phyloP scores from a whole-genome alignment of 176 grass and related monocot genomes.

The Triticum turgidum region DNA sequence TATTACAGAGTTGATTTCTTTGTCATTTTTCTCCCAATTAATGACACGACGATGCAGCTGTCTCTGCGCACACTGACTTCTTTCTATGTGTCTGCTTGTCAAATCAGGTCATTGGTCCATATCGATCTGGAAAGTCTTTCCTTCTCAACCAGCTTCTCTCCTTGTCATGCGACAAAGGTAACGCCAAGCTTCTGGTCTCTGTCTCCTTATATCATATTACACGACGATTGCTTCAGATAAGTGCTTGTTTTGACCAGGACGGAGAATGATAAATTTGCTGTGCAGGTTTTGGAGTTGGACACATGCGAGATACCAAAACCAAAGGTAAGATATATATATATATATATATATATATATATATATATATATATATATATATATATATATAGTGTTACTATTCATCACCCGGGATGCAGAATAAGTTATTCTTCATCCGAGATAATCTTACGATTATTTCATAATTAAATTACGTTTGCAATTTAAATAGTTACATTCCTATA shows the following conservation, averaged over 20 bases:
- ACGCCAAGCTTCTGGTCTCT: neutral
- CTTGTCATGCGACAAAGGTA: constrained; percentile 81
- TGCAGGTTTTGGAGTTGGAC: constrained; percentile 93
- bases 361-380: too few species aligned
- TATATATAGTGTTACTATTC: too few species aligned
- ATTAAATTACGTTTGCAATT: too few species aligned
- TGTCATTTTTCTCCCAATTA: neutral
- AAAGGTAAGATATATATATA: constrained; percentile 49
- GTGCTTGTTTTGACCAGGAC: neutral
- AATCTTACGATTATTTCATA: too few species aligned
- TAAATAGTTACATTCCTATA: too few species aligned
- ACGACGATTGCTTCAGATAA: neutral
- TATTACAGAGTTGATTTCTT: neutral
- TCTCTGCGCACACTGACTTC: neutral
- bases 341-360: too few species aligned
- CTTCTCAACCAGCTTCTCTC: constrained; percentile 97
- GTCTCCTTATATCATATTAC: too few species aligned
- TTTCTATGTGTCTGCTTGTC: neutral
- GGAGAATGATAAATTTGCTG: neutral
- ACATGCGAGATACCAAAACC: constrained; percentile 96
- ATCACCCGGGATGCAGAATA: too few species aligned
- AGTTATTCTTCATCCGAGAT: too few species aligned
- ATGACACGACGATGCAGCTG: neutral
- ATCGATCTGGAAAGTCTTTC: constrained; percentile 92
- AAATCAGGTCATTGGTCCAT: constrained; percentile 81